Conservation (phyloP, 768 basidiomycete species). For the Clitopilus passeckerianus region DNA sequence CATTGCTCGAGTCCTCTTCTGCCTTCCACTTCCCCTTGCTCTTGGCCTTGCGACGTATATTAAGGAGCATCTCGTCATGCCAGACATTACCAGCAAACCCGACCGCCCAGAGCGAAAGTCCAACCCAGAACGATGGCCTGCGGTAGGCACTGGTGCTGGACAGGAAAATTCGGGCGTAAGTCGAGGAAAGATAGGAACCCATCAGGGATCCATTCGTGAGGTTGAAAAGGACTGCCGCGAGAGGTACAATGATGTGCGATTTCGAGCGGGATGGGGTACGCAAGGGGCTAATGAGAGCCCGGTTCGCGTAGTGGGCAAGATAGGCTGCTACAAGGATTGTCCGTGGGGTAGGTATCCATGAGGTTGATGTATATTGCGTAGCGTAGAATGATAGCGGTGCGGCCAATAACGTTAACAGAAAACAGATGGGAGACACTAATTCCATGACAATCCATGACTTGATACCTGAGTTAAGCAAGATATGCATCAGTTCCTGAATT, state of each 20-base stretch:
- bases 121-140: constrained; percentile 52
- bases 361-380: constrained; percentile 19
- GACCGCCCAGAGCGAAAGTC: constrained; percentile 58
- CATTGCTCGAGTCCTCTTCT: constrained; percentile 18
- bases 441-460: constrained; percentile 80
- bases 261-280: constrained; percentile 77
- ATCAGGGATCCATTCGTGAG: constrained; percentile 64
- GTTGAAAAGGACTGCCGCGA: constrained; percentile 63
- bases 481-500: not conserved
- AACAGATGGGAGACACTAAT: constrained; percentile 51
- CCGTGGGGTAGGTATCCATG: constrained; percentile 29
- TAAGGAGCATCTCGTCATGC: constrained; percentile 88
- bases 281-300: constrained; percentile 74
- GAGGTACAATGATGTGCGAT: constrained; percentile 61
- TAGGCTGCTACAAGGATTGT: constrained; percentile 53
- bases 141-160: constrained; percentile 17
- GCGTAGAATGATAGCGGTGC: constrained; percentile 40
- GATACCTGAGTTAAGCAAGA: constrained; percentile 12
- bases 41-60: constrained; percentile 66
- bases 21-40: constrained; percentile 28
- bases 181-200: constrained; percentile 66
- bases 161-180: constrained; percentile 41
- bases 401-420: constrained; percentile 43
- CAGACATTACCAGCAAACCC: constrained; percentile 79
- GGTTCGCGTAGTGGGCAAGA: constrained; percentile 78